phyloP scores from a whole-genome alignment of 345 rosid species.

The Camelina laxa region DNA sequence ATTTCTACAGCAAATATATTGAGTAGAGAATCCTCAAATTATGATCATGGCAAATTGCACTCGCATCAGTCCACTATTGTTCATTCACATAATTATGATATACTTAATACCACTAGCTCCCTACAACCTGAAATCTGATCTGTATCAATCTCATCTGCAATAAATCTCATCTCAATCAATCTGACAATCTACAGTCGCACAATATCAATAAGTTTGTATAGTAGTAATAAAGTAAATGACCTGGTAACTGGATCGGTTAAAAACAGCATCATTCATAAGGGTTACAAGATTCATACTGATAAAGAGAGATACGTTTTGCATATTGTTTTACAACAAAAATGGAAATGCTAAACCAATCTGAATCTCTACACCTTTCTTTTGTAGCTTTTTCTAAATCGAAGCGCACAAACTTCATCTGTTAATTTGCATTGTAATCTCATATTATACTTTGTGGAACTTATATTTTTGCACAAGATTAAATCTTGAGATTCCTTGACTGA shows the following conservation, averaged over 20 bases:
- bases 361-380: neutral
- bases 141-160: too few species aligned
- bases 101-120: neutral
- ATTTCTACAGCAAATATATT: too few species aligned
- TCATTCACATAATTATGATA: too few species aligned
- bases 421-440: neutral
- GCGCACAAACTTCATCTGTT: neutral
- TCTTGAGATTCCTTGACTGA: slow-evolving; percentile 59
- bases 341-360: slow-evolving; percentile 4
- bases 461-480: slow-evolving; percentile 81
- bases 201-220: neutral
- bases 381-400: neutral
- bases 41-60: neutral
- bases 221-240: too few species aligned
- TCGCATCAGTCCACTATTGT: too few species aligned
- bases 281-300: too few species aligned
- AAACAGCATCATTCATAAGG: too few species aligned
- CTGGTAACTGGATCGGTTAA: too few species aligned
- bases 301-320: too few species aligned
- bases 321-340: neutral
- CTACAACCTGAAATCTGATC: too few species aligned
- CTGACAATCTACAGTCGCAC: neutral
- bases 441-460: slow-evolving; percentile 65
- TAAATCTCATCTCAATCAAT: neutral
- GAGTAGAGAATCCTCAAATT: neutral